Conservation (phyloP, 176 grass and related monocot genomes). For the Secale cereale region DNA sequence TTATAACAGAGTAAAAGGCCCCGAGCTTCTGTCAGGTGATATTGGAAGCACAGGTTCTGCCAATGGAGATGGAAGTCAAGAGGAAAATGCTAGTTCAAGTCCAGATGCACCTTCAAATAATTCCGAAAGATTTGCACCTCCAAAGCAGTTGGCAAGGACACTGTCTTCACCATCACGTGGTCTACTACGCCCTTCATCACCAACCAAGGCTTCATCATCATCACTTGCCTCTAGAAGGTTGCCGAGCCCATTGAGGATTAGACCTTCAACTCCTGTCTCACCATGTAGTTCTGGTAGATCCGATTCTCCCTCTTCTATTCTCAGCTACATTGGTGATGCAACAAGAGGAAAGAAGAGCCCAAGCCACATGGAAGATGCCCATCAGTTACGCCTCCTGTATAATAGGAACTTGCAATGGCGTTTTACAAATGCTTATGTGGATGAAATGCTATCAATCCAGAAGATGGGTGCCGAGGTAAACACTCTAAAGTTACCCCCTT, state of each 20-base stretch:
- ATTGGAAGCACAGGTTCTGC: conserved; percentile 35
- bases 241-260: conserved; percentile 63
- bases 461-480: conserved; percentile 88
- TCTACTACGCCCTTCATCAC: conserved; percentile 55
- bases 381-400: conserved; percentile 75
- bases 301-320: conserved; percentile 48
- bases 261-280: conserved; percentile 81
- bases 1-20: conserved; percentile 37
- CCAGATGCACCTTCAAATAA: conserved; percentile 49
- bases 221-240: conserved; percentile 51
- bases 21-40: conserved; percentile 38
- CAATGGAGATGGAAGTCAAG: conserved; percentile 48
- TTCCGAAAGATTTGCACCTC: conserved; percentile 45
- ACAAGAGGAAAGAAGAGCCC: conserved; percentile 72
- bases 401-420: conserved; percentile 85
- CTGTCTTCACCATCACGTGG: conserved; percentile 53
- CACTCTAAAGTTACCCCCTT: conserved; percentile 1
- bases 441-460: conserved; percentile 70
- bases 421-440: conserved; percentile 79
- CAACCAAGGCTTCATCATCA: conserved; percentile 39
- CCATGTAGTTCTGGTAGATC: conserved; percentile 70
- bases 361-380: conserved; percentile 72
- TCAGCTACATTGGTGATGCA: conserved; percentile 66
- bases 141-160: conserved; percentile 49
- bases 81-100: conserved; percentile 43